Percentiles rank a stretch among this genome's conserved stretches.
Conservation (phyloP, 352 stramenopile genomes). For the Thalassiosira pacifica region DNA sequence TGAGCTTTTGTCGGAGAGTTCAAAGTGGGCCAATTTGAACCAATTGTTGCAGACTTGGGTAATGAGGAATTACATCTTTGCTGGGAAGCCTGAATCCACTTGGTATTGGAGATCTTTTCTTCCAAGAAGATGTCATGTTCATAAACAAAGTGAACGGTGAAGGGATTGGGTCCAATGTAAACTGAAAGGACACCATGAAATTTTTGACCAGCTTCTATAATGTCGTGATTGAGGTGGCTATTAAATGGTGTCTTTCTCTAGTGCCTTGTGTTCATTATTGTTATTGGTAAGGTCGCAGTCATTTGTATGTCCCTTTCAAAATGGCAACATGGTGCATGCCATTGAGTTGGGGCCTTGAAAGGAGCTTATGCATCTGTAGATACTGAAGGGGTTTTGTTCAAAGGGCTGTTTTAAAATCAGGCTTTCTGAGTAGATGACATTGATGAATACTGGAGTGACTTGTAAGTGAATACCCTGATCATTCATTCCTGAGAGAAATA, state of each 20-base stretch:
- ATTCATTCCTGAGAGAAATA: background rate
- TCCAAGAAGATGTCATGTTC: background rate
- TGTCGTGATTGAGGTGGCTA: background rate
- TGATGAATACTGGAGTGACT: too few relatives aligned
- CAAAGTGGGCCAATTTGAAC: background rate
- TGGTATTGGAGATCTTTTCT: background rate
- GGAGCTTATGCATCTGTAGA: background rate
- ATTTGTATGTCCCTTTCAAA: background rate
- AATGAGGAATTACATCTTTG: background rate
- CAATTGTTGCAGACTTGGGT: background rate
- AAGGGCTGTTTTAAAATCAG: background rate
- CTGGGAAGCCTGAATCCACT: background rate
- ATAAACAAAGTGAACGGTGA: background rate
- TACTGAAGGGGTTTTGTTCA: background rate
- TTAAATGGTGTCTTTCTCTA: background rate
- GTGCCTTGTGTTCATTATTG: background rate
- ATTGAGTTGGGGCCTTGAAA: background rate
- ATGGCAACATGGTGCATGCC: background rate
- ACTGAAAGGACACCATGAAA: background rate
- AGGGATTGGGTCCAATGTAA: background rate
- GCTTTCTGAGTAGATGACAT: background rate
- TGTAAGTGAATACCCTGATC: background rate
- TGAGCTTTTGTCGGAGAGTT: too few relatives aligned
- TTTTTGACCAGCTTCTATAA: background rate
- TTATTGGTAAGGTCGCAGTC: background rate